Percentiles rank a stretch among this genome's conserved stretches.
These are phyloP conservation scores for Arthrobotrys sphaeroides DNA, from an alignment of 2,329 filamentous ascomycete species.

Conservation along the genomic window DNA sequence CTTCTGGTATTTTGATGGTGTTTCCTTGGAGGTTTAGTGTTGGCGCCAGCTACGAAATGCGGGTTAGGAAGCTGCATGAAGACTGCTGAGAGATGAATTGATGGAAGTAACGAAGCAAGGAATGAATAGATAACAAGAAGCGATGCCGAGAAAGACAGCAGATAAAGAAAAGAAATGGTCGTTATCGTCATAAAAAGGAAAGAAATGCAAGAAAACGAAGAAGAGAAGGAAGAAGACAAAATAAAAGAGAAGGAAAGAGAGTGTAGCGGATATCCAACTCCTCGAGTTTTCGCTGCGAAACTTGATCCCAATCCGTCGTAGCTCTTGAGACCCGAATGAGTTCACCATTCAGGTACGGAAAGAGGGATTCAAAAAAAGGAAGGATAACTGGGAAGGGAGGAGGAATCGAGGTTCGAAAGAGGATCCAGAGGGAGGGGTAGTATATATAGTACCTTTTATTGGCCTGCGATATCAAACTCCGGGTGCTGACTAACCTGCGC, in stretches of 20 bases:
- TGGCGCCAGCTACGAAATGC: slow-evolving; percentile 23
- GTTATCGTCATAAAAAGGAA: not conserved
- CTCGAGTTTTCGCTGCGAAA: slow-evolving; percentile 9
- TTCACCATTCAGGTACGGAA: too few species aligned
- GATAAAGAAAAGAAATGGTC: not conserved
- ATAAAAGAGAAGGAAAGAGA: slow-evolving; percentile 31
- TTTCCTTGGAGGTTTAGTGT: not conserved
- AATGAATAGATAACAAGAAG: slow-evolving; percentile 16
- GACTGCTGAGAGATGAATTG: not conserved
- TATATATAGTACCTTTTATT: slow-evolving; percentile 49
- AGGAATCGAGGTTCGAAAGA: slow-evolving; percentile 44
- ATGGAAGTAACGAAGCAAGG: not conserved
- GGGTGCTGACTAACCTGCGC: slow-evolving; percentile 24
- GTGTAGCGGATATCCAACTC: slow-evolving; percentile 37
- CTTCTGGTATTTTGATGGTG: not conserved
- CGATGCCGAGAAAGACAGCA: slow-evolving; percentile 1
- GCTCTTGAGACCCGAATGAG: slow-evolving; percentile 23
- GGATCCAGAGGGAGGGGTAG: slow-evolving; percentile 49
- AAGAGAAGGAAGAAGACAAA: too few species aligned
- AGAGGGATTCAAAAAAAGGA: not conserved
- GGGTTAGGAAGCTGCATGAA: slow-evolving; percentile 51
- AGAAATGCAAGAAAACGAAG: not conserved
- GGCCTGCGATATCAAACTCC: not conserved
- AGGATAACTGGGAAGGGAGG: not conserved
- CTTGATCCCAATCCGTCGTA: slow-evolving; percentile 30